phyloP scores from a whole-genome alignment of 805 yeast genomes.

The Myxozyma neotropica region DNA sequence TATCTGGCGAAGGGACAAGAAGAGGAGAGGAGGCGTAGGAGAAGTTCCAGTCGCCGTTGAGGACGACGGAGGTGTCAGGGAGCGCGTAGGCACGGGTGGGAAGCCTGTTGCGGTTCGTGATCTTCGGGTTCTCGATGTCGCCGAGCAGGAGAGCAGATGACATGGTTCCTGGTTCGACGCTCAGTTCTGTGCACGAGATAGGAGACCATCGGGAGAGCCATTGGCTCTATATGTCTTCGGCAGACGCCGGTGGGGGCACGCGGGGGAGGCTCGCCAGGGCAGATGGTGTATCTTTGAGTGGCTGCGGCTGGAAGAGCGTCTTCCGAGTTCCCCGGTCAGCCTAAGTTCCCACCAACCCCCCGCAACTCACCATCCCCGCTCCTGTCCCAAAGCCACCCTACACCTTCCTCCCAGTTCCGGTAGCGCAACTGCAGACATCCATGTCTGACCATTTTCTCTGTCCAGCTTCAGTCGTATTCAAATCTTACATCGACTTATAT shows the following conservation, averaged over 20 bases:
- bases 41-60: constrained; percentile 41
- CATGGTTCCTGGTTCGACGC: too few species aligned
- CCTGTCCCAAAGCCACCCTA: too few species aligned
- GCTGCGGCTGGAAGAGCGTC: background rate
- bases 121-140: constrained; percentile 23
- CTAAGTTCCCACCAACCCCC: too few species aligned
- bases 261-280: constrained; percentile 4
- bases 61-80: constrained; percentile 21
- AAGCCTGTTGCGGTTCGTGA: constrained; percentile 23
- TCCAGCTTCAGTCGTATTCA: too few species aligned
- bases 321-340: constrained; percentile 7
- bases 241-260: background rate
- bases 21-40: constrained; percentile 26
- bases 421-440: too few species aligned
- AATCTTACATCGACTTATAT: too few species aligned
- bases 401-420: too few species aligned
- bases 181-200: too few species aligned
- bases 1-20: constrained; percentile 19
- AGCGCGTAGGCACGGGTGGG: constrained; percentile 27
- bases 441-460: too few species aligned
- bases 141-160: background rate
- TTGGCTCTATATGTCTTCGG: background rate
- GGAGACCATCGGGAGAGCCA: too few species aligned
- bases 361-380: too few species aligned
- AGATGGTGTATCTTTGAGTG: too few species aligned